Conservation (phyloP, 352 stramenopile genomes). For the Globisporangium cylindrosporum region DNA sequence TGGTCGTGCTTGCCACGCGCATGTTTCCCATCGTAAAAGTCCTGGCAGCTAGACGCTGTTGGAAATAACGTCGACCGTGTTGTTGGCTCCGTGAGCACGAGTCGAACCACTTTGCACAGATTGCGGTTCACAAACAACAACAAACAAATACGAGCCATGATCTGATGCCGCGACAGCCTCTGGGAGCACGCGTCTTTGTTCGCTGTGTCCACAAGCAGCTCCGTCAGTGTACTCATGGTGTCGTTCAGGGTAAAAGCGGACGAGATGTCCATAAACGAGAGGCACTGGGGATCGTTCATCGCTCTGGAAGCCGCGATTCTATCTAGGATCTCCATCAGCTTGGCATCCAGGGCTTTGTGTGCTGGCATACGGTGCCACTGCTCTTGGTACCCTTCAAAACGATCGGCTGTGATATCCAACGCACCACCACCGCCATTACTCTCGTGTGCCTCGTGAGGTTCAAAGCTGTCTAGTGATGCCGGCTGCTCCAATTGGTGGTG, state of each 20-base stretch:
- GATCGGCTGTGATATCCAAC: neutral
- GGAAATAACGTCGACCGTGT: neutral
- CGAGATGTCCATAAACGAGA: conserved; percentile 36
- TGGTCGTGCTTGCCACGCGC: neutral
- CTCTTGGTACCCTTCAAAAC: conserved; percentile 3
- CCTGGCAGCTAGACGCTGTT: neutral
- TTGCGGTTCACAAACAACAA: conserved; percentile 48
- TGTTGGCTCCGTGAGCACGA: conserved; percentile 26
- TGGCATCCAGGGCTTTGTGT: conserved; percentile 18
- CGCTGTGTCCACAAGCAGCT: neutral
- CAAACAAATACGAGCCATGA: conserved; percentile 32
- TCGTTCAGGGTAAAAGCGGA: conserved; percentile 22
- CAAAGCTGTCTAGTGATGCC: neutral
- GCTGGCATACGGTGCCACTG: neutral
- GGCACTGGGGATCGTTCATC: conserved; percentile 12
- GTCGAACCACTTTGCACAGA: conserved; percentile 33
- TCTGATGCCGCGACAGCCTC: neutral
- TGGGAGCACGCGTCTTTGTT: neutral
- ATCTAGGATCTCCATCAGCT: conserved; percentile 28
- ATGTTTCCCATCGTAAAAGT: neutral
- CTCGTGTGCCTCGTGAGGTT: neutral
- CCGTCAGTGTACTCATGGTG: neutral
- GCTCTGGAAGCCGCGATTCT: conserved; percentile 22
- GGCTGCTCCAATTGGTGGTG: conserved; percentile 7
- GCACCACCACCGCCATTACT: neutral